Evolutionary conservation across 2,329 filamentous ascomycete genomes (phyloP), one percentile per base, ranked within the genome.

Genomic region (Phialemonium atrogriseum): DNA sequence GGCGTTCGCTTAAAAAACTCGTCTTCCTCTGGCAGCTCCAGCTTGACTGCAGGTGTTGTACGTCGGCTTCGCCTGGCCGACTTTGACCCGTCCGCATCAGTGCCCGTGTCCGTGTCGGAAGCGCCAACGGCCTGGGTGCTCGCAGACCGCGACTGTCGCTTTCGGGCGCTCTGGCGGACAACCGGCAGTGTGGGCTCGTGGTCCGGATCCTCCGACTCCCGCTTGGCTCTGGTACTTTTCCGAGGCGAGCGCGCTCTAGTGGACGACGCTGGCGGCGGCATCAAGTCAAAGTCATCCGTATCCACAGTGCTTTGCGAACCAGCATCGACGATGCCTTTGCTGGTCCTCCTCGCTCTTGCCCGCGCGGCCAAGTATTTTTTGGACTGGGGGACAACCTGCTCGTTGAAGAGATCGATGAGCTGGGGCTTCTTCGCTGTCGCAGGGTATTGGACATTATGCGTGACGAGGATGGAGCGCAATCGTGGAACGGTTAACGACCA

Each of bases 361-460:
- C 83, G 77, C 32, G 81, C 77, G 10, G 74, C 72, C 19, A 94
- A 68, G 15, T 96, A 72, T 56, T 81, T 84, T 43, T 74, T 73
- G 2, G 85, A 80, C 47, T 89, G 80, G 0, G 89, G 83, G 5
- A 84, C 61, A 17, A 98, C 72, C 41, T 91, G 66, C 19, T 82
- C 68, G 50, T 81, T 78, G 58, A 98, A 87, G 27, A 96, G 76
- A 7, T 83, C 77, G 38, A 98, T 70, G 14, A 98, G 76, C 51
- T 94, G 81, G 0, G 77, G 65, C 64, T 98, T 98, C 64, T 96
- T 98, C 10, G 91, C 87, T 5, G 80, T 88, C 0, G 85, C 80
- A 5, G 88, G 81, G 53, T 94, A 96, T 22, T 77, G 63, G 49
- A 96, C 67, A 52, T 87, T 83, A 62, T 98, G 85, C 43, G 78